These are phyloP conservation scores for Carex pumila DNA, from an alignment of 176 grass and related monocot species.

Conservation along the genomic window DNA sequence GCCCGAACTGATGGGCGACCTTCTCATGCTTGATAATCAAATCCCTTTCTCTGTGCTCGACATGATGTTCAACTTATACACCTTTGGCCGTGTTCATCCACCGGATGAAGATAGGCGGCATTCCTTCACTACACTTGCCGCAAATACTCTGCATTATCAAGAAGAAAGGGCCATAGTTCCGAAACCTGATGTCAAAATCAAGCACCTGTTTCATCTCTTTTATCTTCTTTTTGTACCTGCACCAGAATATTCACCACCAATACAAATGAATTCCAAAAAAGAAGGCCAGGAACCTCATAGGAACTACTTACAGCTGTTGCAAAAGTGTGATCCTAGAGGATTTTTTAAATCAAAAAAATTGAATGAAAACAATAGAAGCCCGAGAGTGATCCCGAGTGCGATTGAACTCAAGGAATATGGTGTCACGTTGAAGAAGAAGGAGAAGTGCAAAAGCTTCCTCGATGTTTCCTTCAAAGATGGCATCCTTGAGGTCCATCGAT, in stretches of 20 bases:
- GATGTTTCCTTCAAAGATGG: neutral
- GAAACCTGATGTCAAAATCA: neutral
- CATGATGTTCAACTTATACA: neutral
- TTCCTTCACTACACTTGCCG: neutral
- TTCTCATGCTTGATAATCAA: constrained; percentile 18
- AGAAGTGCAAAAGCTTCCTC: neutral
- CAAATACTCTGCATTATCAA: neutral
- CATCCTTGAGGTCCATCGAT: neutral
- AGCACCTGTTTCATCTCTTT: neutral
- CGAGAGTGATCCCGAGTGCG: neutral
- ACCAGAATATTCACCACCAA: neutral
- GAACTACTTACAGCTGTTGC: neutral
- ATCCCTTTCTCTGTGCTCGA: neutral
- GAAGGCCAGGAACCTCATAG: neutral
- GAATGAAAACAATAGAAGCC: neutral
- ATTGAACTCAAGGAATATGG: neutral
- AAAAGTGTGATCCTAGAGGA: neutral
- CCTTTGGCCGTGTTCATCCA: neutral
- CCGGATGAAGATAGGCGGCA: neutral
- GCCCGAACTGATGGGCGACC: neutral
- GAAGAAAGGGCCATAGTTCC: neutral
- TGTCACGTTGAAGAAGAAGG: neutral
- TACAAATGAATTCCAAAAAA: neutral
- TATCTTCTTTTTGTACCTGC: neutral
- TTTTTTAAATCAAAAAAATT: neutral